Evolutionary conservation across 1,284 basidiomycete genomes (phyloP).

Genomic region (Singerocomus inundabilis): DNA sequence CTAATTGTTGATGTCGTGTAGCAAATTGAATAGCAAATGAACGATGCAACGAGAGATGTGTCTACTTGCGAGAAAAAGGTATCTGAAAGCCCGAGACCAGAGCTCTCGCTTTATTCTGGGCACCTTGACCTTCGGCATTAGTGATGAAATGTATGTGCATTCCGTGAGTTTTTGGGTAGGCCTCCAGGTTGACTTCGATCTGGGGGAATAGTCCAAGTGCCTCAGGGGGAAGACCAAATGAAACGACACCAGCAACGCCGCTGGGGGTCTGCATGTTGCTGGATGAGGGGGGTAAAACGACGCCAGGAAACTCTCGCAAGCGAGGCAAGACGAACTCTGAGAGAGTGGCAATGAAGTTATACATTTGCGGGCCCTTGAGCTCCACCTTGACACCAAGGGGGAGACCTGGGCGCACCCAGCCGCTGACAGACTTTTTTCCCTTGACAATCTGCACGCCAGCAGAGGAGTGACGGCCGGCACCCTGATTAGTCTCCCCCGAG

Average conservation of each 20-base stretch:
- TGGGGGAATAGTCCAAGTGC: conserved; percentile 94
- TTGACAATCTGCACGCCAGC: conserved; percentile 80
- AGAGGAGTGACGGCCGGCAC: conserved; percentile 65
- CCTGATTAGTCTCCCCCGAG: conserved; percentile 76
- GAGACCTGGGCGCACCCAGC: conserved; percentile 84
- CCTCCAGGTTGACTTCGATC: conserved; percentile 88
- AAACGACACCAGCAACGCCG: conserved; percentile 83
- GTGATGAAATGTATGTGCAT: conserved; percentile 93
- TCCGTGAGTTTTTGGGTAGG: conserved; percentile 81
- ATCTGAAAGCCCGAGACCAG: conserved; percentile 88
- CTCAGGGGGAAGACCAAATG: conserved; percentile 80
- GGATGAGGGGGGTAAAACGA: conserved; percentile 69
- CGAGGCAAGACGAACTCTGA: conserved; percentile 95
- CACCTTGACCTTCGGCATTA: conserved; percentile 78
- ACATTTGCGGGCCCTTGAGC: conserved; percentile 88
- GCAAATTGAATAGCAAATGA: conserved; percentile 1
- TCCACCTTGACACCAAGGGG: conserved; percentile 90
- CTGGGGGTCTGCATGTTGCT: conserved; percentile 65
- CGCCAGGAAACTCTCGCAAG: conserved; percentile 85
- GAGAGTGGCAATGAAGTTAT: conserved; percentile 87
- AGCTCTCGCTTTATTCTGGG: conserved; percentile 82
- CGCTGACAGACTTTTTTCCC: conserved; percentile 78
- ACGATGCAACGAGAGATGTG: neutral
- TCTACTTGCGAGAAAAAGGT: conserved; percentile 61
- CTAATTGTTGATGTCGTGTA: conserved; percentile 26